Conservation (phyloP, 164 flowering plant species). For the Berberis thunbergii region DNA sequence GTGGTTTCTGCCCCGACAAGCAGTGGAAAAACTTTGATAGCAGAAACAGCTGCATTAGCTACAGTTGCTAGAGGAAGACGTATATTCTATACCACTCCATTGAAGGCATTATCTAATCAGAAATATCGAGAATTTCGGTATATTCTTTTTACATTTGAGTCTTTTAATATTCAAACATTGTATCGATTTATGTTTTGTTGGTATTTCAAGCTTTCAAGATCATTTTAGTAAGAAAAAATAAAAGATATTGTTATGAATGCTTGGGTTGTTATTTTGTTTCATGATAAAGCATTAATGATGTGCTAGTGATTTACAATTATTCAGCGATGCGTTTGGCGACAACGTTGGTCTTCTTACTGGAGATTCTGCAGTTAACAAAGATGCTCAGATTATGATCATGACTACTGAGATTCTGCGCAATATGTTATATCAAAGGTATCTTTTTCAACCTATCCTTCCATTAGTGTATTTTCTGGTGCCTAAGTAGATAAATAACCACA, state of each 20-base stretch:
- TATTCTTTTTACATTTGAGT: neutral
- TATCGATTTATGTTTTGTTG: neutral
- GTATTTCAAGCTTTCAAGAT: neutral
- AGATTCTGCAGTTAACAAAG: slow-evolving; percentile 82
- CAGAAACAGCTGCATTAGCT: slow-evolving; percentile 90
- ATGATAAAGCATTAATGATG: too few species aligned
- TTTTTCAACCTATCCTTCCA: neutral
- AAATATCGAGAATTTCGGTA: slow-evolving; percentile 89
- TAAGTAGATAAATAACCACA: too few species aligned
- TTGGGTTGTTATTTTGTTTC: too few species aligned
- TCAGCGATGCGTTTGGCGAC: slow-evolving; percentile 87
- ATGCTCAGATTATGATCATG: slow-evolving; percentile 85
- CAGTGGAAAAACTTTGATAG: slow-evolving; percentile 93
- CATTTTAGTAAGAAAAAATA: too few species aligned
- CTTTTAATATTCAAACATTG: neutral
- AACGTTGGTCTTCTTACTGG: slow-evolving; percentile 95
- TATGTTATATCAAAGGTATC: slow-evolving; percentile 88
- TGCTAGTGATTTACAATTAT: neutral
- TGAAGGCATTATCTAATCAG: slow-evolving; percentile 94
- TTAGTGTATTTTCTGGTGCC: too few species aligned
- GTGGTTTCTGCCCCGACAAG: slow-evolving; percentile 98
- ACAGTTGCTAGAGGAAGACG: slow-evolving; percentile 71
- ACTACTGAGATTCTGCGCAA: slow-evolving; percentile 94
- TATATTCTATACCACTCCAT: slow-evolving; percentile 84
- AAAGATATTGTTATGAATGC: too few species aligned